Evolutionary conservation across 179 eudicot genomes (phyloP).

Genomic region (Gypsophila paniculata): DNA sequence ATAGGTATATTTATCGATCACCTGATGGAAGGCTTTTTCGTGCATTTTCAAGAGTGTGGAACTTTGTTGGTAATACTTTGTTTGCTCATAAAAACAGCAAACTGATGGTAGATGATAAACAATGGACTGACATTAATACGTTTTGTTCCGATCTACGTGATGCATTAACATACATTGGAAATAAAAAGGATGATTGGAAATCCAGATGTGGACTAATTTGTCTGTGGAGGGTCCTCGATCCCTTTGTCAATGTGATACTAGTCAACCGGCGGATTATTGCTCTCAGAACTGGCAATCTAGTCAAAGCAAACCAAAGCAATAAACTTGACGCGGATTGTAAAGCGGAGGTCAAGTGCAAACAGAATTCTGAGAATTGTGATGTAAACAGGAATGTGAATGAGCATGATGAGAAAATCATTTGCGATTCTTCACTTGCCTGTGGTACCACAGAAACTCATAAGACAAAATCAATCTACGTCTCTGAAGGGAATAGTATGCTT

Average conservation of each 20-base stretch:
- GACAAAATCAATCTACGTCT: conserved; percentile 37
- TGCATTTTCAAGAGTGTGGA: conserved; percentile 73
- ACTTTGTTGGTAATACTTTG: conserved; percentile 57
- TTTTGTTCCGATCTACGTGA: conserved; percentile 59
- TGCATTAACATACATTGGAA: conserved; percentile 49
- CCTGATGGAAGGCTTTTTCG: conserved; percentile 73
- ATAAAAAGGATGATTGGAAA: conserved; percentile 39
- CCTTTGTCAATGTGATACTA: conserved; percentile 69
- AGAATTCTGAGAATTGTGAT: conserved; percentile 23
- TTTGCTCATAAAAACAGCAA: conserved; percentile 33
- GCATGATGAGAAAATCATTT: conserved; percentile 16
- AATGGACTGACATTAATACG: conserved; percentile 53
- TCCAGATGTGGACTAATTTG: conserved; percentile 41
- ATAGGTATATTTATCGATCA: conserved; percentile 54
- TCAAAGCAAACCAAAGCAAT: conserved; percentile 46
- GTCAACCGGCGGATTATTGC: conserved; percentile 59
- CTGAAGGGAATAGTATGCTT: conserved; percentile 38
- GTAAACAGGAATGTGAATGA: conserved; percentile 25
- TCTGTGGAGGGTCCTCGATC: conserved; percentile 76
- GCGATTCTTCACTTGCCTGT: conserved; percentile 30
- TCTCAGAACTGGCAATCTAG: conserved; percentile 57
- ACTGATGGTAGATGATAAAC: conserved; percentile 35
- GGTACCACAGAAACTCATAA: conserved; percentile 29
- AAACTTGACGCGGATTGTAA: conserved; percentile 25
- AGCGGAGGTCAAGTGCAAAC: conserved; percentile 22